Conservation (phyloP, 164 flowering plant species). For the Aristolochia contorta region DNA sequence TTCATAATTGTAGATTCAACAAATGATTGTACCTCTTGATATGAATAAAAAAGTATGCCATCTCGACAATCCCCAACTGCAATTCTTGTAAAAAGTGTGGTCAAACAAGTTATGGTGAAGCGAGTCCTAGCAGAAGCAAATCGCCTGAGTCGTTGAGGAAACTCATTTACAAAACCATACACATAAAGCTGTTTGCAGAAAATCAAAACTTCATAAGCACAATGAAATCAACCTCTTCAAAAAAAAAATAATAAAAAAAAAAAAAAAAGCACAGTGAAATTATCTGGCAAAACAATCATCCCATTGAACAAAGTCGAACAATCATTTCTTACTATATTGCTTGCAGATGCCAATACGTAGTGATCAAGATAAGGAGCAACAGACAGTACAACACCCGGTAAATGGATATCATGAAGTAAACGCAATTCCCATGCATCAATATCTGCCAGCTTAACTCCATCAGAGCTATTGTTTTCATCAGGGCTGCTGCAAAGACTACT, state of each 20-base stretch:
- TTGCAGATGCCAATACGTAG: conserved; percentile 82
- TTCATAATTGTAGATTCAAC: too few relatives aligned
- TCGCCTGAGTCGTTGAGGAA: conserved; percentile 55
- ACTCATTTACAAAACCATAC: conserved; percentile 70
- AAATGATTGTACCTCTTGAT: conserved; percentile 50
- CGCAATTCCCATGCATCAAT: conserved; percentile 69
- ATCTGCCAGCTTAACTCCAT: conserved; percentile 76
- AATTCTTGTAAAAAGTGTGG: conserved; percentile 64
- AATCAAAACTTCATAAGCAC: conserved; percentile 1
- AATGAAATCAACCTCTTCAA: too few relatives aligned
- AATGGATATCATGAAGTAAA: conserved; percentile 26
- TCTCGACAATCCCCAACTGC: conserved; percentile 99
- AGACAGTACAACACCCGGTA: conserved; percentile 77
- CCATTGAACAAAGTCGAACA: neutral
- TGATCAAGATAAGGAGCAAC: conserved; percentile 84
- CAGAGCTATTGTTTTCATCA: conserved; percentile 55
- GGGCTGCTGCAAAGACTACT: conserved; percentile 86
- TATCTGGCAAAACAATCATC: too few relatives aligned
- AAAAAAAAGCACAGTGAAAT: neutral
- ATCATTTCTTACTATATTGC: conserved; percentile 67
- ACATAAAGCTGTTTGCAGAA: conserved; percentile 59
- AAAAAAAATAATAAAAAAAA: too few relatives aligned
- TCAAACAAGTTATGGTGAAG: conserved; percentile 61
- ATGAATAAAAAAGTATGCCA: conserved; percentile 83
- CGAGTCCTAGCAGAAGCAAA: conserved; percentile 71